Evolutionary conservation across 305 asterid genomes (phyloP).

Genomic region (Rubia balearica): DNA sequence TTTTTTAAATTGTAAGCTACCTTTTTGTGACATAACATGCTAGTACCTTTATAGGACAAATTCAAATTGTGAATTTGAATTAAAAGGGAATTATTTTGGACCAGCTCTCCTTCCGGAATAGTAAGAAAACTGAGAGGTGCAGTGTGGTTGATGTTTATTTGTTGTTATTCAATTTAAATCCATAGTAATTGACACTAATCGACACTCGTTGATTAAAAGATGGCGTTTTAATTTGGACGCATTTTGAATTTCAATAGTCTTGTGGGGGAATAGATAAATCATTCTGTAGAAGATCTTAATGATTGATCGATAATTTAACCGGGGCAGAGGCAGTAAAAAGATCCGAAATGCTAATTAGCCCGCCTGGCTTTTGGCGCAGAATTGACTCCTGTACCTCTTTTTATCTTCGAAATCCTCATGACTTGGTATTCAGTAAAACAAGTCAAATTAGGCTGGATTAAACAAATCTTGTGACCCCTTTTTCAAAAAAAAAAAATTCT

Average conservation of each 20-base stretch:
- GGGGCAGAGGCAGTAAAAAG: no score
- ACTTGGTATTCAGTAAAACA: slow-evolving; percentile 20
- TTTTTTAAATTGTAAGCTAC: no score
- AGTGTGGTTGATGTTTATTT: background rate
- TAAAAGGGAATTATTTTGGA: no score
- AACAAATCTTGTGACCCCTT: no score
- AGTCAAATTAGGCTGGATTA: slow-evolving; percentile 37
- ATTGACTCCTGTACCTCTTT: slow-evolving; percentile 33
- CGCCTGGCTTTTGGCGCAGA: slow-evolving; percentile 36
- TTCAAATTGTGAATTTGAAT: no score
- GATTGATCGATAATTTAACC: no score
- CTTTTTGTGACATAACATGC: no score
- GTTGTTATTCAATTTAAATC: background rate
- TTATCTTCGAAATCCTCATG: slow-evolving; percentile 28
- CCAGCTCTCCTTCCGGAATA: background rate
- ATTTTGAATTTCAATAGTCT: background rate
- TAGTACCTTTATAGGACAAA: no score
- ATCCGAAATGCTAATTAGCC: background rate
- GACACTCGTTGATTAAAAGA: background rate
- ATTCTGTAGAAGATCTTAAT: background rate
- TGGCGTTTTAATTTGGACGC: background rate
- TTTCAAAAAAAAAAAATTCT: no score
- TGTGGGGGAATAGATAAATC: background rate
- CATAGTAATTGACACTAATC: background rate
- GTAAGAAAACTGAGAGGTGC: background rate